Base-by-base conservation (phyloP, 1,284 basidiomycete genomes). In the Golubevia pallescens region DNA sequence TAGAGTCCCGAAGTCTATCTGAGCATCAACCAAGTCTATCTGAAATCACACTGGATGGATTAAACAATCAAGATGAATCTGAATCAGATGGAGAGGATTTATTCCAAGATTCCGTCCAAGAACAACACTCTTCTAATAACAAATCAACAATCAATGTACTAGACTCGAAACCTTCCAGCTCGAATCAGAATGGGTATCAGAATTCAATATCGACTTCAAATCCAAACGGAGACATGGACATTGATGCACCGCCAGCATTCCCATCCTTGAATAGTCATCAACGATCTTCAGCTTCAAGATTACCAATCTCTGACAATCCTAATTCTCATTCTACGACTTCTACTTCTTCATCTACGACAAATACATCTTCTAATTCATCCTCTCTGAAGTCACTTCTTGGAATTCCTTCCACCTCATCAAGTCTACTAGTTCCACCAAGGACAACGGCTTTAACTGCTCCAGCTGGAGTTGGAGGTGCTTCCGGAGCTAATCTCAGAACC, bases 241-340 rank as follows among this genome's bases (percentile, higher is more conserved):
- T 91, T 68, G 92, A 94, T 75, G 81, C 86, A 1, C 91, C 93
- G 1, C 94, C 95, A 2, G 90, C 91, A 0, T 97, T 97, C 84
- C 95, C 95, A 3, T 89, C 91, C 23, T 87, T 90, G 2, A 89
- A 90, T 81, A 95, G 93, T 64, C 91, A 91, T 14, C 95, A 97
- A 80, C 91, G 94, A n/a, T 87, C 86, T 4, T 65, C 72, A 24
- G 56, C 69, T 32, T 77, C 84, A 23, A 67, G 58, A 20, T 13
- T 57, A 2, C 3, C 58, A 13, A 28, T 65, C 1, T 66, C 63
- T 2, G 32, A 42, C 16, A 16, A 61, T 2, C 28, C 20, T 16
- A 19, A 7, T 61, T 61, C 42, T 8, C 2, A 6, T 51, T 48
- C 60, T 7, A 14, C 56, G 62, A 3, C 83, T 2, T 62, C 74